A percentile compares a stretch with the other conserved stretches of the same genome.
Evolutionary conservation across 169 alveolate species (phyloP).

Genomic region (Cryptosporidium andersoni): DNA sequence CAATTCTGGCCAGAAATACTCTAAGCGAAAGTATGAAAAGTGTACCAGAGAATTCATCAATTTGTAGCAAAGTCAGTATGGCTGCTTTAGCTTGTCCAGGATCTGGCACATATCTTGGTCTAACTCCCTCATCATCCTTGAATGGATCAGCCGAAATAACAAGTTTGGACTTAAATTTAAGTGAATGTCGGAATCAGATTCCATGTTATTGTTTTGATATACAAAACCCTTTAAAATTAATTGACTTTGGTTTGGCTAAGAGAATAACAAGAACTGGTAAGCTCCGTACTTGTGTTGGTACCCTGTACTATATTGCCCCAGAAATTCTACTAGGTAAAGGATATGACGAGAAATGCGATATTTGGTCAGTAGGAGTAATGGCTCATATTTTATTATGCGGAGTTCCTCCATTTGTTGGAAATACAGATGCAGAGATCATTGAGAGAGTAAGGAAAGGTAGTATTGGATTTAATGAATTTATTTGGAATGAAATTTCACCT

Average conservation of each 20-base stretch:
- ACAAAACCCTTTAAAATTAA: conserved; percentile 74
- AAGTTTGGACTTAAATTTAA: no score
- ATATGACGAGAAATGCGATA: conserved; percentile 91
- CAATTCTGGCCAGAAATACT: no score
- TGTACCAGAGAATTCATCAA: no score
- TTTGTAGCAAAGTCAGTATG: no score
- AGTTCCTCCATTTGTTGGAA: conserved; percentile 82
- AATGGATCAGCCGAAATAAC: no score
- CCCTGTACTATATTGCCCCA: conserved; percentile 92
- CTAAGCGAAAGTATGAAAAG: no score
- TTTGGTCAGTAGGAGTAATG: conserved; percentile 93
- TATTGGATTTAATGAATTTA: conserved; percentile 27
- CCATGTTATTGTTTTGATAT: conserved; percentile 48
- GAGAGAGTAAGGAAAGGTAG: conserved; percentile 53
- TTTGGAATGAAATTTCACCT: conserved; percentile 66
- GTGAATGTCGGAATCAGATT: no score
- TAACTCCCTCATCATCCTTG: no score
- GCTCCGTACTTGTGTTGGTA: conserved; percentile 82
- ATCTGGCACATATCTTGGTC: no score
- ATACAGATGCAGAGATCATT: conserved; percentile 46
- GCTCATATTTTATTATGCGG: conserved; percentile 90
- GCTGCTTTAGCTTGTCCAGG: no score
- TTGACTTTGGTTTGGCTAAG: conserved; percentile 80
- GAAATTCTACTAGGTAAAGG: conserved; percentile 88
- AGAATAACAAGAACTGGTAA: conserved; percentile 76